A percentile compares a stretch with the other conserved stretches of the same genome.
Evolutionary conservation across 805 yeast genomes (phyloP).

Genomic region (Cyberlindnera nakhonratchasimensis): DNA sequence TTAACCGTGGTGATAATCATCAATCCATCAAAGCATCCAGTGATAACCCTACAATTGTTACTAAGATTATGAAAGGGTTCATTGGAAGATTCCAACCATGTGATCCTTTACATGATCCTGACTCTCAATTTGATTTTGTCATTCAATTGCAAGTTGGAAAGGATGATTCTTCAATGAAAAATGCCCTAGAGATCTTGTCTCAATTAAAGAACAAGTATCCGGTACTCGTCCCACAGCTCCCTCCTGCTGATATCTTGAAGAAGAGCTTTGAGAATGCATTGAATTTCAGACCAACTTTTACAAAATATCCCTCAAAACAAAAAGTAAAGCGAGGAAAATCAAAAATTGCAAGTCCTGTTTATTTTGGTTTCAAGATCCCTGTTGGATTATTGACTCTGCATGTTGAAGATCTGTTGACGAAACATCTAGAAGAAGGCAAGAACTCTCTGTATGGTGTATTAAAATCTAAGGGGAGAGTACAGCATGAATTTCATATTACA

Average conservation of each 20-base stretch:
- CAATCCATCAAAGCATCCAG: constrained; percentile 63
- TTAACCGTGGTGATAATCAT: constrained; percentile 79
- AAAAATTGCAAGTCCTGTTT: constrained; percentile 34
- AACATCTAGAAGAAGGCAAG: neutral
- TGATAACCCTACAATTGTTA: constrained; percentile 47
- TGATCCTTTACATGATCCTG: constrained; percentile 48
- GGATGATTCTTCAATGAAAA: constrained; percentile 44
- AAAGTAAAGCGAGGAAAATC: constrained; percentile 4
- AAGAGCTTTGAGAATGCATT: constrained; percentile 52
- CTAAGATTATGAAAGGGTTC: constrained; percentile 71
- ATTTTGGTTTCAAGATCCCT: constrained; percentile 42
- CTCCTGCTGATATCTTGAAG: constrained; percentile 39
- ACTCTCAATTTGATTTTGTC: constrained; percentile 59
- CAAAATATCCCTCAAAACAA: constrained; percentile 31
- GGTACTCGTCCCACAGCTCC: constrained; percentile 38
- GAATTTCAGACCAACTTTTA: constrained; percentile 48
- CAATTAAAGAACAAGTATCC: constrained; percentile 42
- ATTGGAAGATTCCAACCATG: constrained; percentile 65
- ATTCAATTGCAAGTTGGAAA: constrained; percentile 50
- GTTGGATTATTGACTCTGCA: constrained; percentile 10
- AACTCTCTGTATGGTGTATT: constrained; percentile 22
- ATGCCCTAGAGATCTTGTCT: constrained; percentile 43
- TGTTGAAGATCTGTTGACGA: neutral
- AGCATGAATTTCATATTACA: constrained; percentile 63
- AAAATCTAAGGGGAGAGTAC: constrained; percentile 38